These are phyloP conservation scores for Xylariaceae sp. DNA, from an alignment of 2,329 filamentous ascomycete species.

Conservation along the genomic window DNA sequence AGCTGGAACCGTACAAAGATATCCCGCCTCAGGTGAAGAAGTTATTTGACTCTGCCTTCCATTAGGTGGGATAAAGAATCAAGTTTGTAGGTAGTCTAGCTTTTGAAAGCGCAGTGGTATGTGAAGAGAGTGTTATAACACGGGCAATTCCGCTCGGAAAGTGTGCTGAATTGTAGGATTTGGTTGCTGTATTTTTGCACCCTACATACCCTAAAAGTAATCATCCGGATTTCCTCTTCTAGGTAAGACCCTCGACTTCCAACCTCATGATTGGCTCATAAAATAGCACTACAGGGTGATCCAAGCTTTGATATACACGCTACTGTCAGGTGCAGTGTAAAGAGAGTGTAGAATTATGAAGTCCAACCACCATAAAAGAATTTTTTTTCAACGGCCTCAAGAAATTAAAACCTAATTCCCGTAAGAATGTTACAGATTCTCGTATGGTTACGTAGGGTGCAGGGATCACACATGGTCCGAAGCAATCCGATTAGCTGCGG, in stretches of 20 bases:
- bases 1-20: slow-evolving; percentile 35
- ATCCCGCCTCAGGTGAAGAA: slow-evolving; percentile 30
- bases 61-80: not conserved
- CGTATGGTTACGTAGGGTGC: not conserved
- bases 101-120: too few relatives aligned
- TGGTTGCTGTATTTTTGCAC: too few relatives aligned
- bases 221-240: too few relatives aligned
- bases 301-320: not conserved
- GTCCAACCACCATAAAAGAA: too few relatives aligned
- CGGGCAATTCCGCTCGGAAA: too few relatives aligned
- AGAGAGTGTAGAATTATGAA: not conserved
- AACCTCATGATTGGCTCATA: too few relatives aligned
- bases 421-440: not conserved
- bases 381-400: not conserved
- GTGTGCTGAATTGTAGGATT: too few relatives aligned
- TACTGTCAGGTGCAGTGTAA: not conserved
- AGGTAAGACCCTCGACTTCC: too few relatives aligned
- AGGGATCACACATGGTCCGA: not conserved
- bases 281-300: too few relatives aligned
- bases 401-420: not conserved
- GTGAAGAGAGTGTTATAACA: too few relatives aligned
- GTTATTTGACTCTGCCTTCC: slow-evolving; percentile 27
- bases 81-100: not conserved
- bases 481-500: slow-evolving; percentile 22
- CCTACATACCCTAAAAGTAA: too few relatives aligned